A percentile compares a stretch with the other conserved stretches of the same genome.
Conservation (phyloP, 108 stramenopile genomes). For the Skeletonema costatum region DNA sequence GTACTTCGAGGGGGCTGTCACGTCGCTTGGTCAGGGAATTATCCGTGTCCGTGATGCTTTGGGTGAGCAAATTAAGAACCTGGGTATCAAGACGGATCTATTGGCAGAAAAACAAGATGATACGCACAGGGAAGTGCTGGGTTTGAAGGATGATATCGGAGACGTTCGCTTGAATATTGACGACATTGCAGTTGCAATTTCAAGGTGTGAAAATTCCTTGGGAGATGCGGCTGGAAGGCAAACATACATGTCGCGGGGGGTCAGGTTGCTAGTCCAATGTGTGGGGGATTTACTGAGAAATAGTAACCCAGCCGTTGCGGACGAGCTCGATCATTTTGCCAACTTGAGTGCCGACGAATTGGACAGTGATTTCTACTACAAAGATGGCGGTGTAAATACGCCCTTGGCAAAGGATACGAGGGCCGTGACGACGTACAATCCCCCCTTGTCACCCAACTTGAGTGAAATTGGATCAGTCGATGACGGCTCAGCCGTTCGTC, state of each 20-base stretch:
- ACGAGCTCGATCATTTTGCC: constrained; percentile 42
- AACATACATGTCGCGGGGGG: constrained; percentile 43
- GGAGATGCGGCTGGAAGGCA: constrained; percentile 40
- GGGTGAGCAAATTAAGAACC: constrained; percentile 54
- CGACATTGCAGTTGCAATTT: constrained; percentile 44
- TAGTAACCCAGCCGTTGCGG: constrained; percentile 35
- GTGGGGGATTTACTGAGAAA: constrained; percentile 41
- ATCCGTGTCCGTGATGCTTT: constrained; percentile 64
- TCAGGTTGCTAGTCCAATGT: constrained; percentile 38
- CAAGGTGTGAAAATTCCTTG: constrained; percentile 42
- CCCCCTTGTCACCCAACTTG: not conserved
- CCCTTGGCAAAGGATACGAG: not conserved
- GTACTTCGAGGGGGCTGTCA: constrained; percentile 68
- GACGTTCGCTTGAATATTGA: constrained; percentile 44
- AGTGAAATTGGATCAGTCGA: constrained; percentile 3
- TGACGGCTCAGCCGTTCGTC: not conserved
- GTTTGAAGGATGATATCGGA: constrained; percentile 49
- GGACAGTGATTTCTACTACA: constrained; percentile 28
- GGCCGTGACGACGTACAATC: not conserved
- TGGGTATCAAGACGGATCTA: constrained; percentile 60
- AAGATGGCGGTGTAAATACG: not conserved
- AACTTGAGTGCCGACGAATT: constrained; percentile 25
- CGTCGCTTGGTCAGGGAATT: constrained; percentile 69
- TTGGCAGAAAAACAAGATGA: constrained; percentile 56
- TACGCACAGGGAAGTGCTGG: constrained; percentile 57